A percentile compares a stretch with the other conserved stretches of the same genome.
These are phyloP conservation scores for Apiospora malaysiana DNA, from an alignment of 2,329 filamentous ascomycete genomes.

Conservation along the genomic window DNA sequence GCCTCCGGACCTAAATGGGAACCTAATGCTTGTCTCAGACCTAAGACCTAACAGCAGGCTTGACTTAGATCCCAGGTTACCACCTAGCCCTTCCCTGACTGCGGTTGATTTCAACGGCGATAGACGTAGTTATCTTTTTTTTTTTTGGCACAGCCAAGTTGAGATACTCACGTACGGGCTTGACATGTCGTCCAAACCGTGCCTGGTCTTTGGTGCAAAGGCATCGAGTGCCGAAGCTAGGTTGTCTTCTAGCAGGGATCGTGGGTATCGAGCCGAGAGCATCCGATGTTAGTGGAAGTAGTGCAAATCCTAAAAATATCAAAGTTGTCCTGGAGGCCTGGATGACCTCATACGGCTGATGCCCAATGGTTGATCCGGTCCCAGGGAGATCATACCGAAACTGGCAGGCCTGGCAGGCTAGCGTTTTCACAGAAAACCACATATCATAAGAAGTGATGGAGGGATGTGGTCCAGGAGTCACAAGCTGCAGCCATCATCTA, in stretches of 20 bases:
- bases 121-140: not conserved
- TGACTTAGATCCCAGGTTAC: not conserved
- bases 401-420: not conserved
- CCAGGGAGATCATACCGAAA: not conserved
- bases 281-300: not conserved
- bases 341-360: conserved; percentile 12
- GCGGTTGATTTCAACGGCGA: not conserved
- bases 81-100: not conserved
- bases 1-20: not conserved
- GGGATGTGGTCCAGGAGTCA: too few relatives aligned
- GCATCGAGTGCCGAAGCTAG: not conserved
- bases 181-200: not conserved
- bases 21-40: conserved; percentile 16
- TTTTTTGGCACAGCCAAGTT: not conserved
- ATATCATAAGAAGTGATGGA: too few relatives aligned
- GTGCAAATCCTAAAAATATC: not conserved
- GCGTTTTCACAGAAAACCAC: too few relatives aligned
- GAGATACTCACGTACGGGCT: not conserved
- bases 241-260: not conserved
- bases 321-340: not conserved
- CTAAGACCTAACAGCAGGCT: not conserved
- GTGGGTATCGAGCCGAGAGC: not conserved
- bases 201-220: not conserved
- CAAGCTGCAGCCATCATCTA: too few relatives aligned
- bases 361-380: not conserved